phyloP scores from a whole-genome alignment of 768 basidiomycete genomes.

The Termitomyces sp. region DNA sequence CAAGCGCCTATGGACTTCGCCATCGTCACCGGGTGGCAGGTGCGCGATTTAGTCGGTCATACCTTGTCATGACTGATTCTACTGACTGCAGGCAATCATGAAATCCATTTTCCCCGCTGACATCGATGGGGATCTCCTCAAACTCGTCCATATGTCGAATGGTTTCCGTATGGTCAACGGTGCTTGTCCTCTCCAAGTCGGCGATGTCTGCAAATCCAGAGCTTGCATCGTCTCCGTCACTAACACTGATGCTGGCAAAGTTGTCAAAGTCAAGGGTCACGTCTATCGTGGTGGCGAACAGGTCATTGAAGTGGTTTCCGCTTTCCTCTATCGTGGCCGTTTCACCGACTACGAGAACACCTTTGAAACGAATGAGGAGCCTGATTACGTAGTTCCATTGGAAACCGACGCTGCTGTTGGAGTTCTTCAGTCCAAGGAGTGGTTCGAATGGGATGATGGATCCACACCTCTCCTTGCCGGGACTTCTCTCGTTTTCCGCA shows the following conservation, averaged over 20 bases:
- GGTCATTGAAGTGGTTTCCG: conserved; percentile 89
- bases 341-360: conserved; percentile 95
- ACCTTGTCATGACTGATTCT: conserved; percentile 1
- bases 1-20: conserved; percentile 98
- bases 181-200: conserved; percentile 69
- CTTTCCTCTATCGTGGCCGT: conserved; percentile 95
- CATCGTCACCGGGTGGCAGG: conserved; percentile 98
- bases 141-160: conserved; percentile 95
- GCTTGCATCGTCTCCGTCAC: conserved; percentile 85
- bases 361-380: conserved; percentile 88
- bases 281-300: conserved; percentile 73
- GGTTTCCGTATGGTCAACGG: conserved; percentile 89
- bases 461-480: conserved; percentile 73
- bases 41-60: conserved; percentile 29
- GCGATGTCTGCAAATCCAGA: conserved; percentile 87
- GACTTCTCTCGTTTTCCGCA: conserved; percentile 83
- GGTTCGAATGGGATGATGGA: conserved; percentile 95
- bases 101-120: conserved; percentile 90
- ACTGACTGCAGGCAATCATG: conserved; percentile 82
- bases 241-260: conserved; percentile 90
- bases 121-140: conserved; percentile 92
- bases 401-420: conserved; percentile 77
- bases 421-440: conserved; percentile 92
- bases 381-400: conserved; percentile 79
- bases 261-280: conserved; percentile 83